A percentile compares a stretch with the other conserved stretches of the same genome.
phyloP scores from a whole-genome alignment of 495 filamentous ascomycete species.

The Jackrogersella multiformis region DNA sequence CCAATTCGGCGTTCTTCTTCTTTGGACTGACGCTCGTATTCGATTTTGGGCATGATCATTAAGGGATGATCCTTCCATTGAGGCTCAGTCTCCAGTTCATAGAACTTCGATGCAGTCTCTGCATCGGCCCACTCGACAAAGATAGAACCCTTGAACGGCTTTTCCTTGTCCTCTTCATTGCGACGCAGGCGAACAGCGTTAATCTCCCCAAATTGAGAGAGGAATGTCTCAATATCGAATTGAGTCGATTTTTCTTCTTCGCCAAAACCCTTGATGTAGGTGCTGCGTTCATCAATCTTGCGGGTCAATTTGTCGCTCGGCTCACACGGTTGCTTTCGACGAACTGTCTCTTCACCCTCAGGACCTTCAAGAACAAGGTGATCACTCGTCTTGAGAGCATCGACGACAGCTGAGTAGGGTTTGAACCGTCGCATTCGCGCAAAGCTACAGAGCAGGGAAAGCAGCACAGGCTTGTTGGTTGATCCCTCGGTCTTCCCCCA shows the following conservation, averaged over 20 bases:
- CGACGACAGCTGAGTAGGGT: conserved; percentile 79
- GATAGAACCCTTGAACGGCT: conserved; percentile 89
- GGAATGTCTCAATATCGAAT: conserved; percentile 92
- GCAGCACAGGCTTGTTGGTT: conserved; percentile 78
- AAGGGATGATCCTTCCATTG: conserved; percentile 79
- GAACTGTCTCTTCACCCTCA: conserved; percentile 62
- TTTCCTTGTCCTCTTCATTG: conserved; percentile 54
- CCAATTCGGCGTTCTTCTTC: conserved; percentile 73
- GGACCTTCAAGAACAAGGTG: conserved; percentile 72
- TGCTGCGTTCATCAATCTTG: conserved; percentile 47
- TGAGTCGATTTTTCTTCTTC: conserved; percentile 80
- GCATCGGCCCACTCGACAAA: conserved; percentile 89
- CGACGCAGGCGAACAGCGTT: conserved; percentile 91
- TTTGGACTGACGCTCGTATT: conserved; percentile 80
- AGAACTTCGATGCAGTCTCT: conserved; percentile 78
- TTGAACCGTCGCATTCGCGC: conserved; percentile 95
- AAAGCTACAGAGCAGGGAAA: conserved; percentile 81
- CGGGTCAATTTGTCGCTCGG: conserved; percentile 37
- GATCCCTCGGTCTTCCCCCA: conserved; percentile 76
- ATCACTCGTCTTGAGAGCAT: conserved; percentile 78
- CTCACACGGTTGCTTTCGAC: conserved; percentile 74
- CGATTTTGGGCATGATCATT: conserved; percentile 81
- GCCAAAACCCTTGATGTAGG: conserved; percentile 86
- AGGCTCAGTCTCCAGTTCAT: conserved; percentile 81
- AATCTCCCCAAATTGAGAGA: conserved; percentile 78